Conservation (phyloP, 2,329 filamentous ascomycete species). For the Fusarium poae region DNA sequence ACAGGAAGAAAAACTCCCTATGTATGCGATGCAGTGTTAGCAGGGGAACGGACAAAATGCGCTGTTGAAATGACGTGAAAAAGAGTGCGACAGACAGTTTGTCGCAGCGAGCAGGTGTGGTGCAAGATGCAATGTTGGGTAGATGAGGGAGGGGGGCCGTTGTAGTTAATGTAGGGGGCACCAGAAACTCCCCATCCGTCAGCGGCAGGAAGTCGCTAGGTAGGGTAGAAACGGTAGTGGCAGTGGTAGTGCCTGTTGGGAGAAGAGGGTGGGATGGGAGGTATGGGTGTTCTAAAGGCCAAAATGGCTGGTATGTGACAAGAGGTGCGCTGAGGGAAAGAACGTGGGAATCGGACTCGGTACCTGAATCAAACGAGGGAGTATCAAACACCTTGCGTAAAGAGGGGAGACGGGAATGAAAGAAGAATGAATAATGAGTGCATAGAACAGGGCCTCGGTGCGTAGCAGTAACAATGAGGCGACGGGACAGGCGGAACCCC, state of each 20-base stretch:
- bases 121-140: constrained; percentile 46
- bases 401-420: constrained; percentile 28
- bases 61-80: constrained; percentile 37
- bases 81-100: constrained; percentile 43
- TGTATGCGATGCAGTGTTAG: constrained; percentile 30
- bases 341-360: constrained; percentile 33
- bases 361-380: constrained; percentile 39
- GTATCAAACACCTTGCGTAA: constrained; percentile 35
- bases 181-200: constrained; percentile 28
- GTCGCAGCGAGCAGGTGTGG: constrained; percentile 44
- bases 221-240: constrained; percentile 40
- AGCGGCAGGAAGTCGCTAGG: constrained; percentile 24
- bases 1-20: constrained; percentile 14
- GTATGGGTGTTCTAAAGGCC: constrained; percentile 33
- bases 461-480: constrained; percentile 11
- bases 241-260: constrained; percentile 38
- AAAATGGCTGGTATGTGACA: constrained; percentile 40
- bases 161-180: constrained; percentile 46
- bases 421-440: constrained; percentile 3
- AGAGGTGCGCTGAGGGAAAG: constrained; percentile 30
- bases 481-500: constrained; percentile 27
- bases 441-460: constrained; percentile 17
- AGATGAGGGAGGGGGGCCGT: constrained; percentile 33
- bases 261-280: constrained; percentile 36
- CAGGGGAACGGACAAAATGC: constrained; percentile 21